Conservation (phyloP, 2,329 filamentous ascomycete genomes). For the Karstenula rhodostoma region DNA sequence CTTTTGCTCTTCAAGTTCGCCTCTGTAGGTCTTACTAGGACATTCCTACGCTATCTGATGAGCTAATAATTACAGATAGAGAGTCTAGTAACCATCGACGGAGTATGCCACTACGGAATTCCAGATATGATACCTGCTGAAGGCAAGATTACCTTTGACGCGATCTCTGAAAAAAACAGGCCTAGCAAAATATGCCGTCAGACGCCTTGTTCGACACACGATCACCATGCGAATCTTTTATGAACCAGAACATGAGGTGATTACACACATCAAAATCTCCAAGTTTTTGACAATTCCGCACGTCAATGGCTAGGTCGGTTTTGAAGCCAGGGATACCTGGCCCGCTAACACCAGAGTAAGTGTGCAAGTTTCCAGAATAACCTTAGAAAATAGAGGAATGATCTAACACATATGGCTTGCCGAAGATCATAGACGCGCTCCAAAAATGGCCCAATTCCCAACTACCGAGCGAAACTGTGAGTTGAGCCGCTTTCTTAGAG, state of each 20-base stretch:
- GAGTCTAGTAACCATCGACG: conserved; percentile 20
- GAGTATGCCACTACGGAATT: conserved; percentile 20
- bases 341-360: conserved; percentile 21
- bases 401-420: conserved; percentile 9
- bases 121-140: conserved; percentile 22
- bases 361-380: conserved; percentile 8
- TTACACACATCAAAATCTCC: conserved; percentile 22
- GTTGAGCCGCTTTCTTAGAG: conserved; percentile 2
- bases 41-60: neutral
- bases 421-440: conserved; percentile 21
- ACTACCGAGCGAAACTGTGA: conserved; percentile 21
- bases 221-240: conserved; percentile 24
- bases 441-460: conserved; percentile 26
- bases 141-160: conserved; percentile 19
- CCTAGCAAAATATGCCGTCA: conserved; percentile 19
- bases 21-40: conserved; percentile 11
- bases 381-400: conserved; percentile 11
- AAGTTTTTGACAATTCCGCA: conserved; percentile 23
- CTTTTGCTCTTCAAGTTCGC: conserved; percentile 21
- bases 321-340: conserved; percentile 20
- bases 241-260: conserved; percentile 21
- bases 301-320: conserved; percentile 22
- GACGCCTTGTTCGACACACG: conserved; percentile 21
- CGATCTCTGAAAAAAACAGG: conserved; percentile 22
- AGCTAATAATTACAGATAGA: conserved; percentile 14